Evolutionary conservation across 1,284 basidiomycete genomes (phyloP).

Genomic region (Trametes pubescens): DNA sequence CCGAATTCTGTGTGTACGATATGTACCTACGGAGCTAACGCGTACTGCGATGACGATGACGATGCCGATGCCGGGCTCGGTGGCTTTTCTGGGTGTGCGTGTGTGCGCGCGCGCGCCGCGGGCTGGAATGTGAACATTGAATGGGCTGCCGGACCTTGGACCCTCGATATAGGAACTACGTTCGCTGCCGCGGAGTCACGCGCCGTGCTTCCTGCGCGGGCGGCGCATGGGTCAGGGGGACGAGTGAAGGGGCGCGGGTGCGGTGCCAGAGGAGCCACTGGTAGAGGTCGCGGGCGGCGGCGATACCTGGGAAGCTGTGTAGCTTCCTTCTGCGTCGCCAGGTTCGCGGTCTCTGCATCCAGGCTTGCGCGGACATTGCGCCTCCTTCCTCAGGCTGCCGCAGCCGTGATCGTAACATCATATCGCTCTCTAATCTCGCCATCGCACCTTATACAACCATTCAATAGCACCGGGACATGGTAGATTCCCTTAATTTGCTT

Average conservation of each 20-base stretch:
- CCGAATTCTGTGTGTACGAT: slow-evolving; percentile 6
- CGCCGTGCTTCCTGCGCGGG: slow-evolving; percentile 4
- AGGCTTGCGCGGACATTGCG: background rate
- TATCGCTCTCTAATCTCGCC: background rate
- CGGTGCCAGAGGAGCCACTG: background rate
- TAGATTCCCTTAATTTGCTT: background rate
- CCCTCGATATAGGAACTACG: slow-evolving; percentile 21
- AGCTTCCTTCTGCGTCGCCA: slow-evolving; percentile 10
- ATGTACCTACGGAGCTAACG: no score
- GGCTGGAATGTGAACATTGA: no score
- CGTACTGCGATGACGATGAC: no score
- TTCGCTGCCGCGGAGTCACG: slow-evolving; percentile 22
- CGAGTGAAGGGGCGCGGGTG: slow-evolving; percentile 11
- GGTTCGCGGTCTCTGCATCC: slow-evolving; percentile 16
- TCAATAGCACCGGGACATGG: background rate
- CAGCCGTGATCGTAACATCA: background rate
- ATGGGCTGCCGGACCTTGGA: background rate
- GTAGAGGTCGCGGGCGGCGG: slow-evolving; percentile 6
- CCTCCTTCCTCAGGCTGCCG: background rate
- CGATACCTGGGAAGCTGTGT: slow-evolving; percentile 21
- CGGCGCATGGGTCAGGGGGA: slow-evolving; percentile 1
- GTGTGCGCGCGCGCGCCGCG: no score
- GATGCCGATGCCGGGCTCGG: no score
- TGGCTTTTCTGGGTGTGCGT: no score
- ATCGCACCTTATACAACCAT: background rate